Evolutionary conservation across 1,139 yeast species (phyloP).

Genomic region (Candida sp.): DNA sequence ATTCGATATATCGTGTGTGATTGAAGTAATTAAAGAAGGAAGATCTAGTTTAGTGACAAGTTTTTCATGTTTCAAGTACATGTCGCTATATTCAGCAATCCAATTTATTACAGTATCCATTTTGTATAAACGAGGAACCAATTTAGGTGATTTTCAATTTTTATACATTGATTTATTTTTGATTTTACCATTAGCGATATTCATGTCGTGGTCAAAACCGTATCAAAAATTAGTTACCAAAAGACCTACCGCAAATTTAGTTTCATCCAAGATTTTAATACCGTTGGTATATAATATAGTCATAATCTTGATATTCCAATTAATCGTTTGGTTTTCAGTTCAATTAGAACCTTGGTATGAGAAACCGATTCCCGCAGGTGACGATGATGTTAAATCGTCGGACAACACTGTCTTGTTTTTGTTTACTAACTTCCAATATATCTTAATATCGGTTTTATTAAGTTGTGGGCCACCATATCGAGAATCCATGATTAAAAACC

Average conservation of each 20-base stretch:
- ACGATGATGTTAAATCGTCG: conserved; percentile 79
- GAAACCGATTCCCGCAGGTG: conserved; percentile 80
- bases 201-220: conserved; percentile 97
- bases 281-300: conserved; percentile 76
- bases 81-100: conserved; percentile 96
- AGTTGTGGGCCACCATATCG: conserved; percentile 97
- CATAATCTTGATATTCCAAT: conserved; percentile 61
- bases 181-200: conserved; percentile 90
- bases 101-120: conserved; percentile 88
- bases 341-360: conserved; percentile 70
- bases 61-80: conserved; percentile 94
- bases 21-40: conserved; percentile 90
- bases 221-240: conserved; percentile 56
- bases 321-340: conserved; percentile 60
- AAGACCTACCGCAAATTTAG: conserved; percentile 91
- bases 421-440: conserved; percentile 84
- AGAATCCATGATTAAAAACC: conserved; percentile 65
- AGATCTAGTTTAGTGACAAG: conserved; percentile 93
- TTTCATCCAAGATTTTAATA: conserved; percentile 80
- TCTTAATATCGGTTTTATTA: conserved; percentile 74
- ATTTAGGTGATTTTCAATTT: conserved; percentile 97
- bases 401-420: conserved; percentile 87
- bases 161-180: conserved; percentile 86
- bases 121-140: conserved; percentile 83
- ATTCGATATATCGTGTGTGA: conserved; percentile 90